Evolutionary conservation across 1,284 basidiomycete species (phyloP), one percentile per base, ranked within the genome.

Genomic region (Fomitopsis schrenkii): DNA sequence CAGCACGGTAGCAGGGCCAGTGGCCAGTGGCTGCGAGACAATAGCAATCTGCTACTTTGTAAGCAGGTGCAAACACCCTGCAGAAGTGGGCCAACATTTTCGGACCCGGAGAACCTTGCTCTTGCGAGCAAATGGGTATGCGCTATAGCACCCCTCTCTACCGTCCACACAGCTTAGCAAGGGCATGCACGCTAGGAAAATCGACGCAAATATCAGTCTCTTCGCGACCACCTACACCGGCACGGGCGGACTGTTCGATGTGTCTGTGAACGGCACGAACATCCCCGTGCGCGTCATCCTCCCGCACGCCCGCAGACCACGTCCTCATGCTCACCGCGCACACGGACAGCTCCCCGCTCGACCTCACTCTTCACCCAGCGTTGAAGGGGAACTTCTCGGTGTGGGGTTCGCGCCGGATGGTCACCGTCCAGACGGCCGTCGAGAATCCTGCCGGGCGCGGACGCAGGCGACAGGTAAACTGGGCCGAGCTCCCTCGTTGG

Each of bases 301-400:
- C 60, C 53, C 63, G 52, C 59, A 67, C 75, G 1, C 80, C 83
- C 2, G 64, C 77, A 30, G 72, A 77, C 60, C 79, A 77, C 30
- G 61, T 67, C 14, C 70, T 82, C 44, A 22, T 64, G 55, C 63
- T 79, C 61, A 60, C 65, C 2, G 77, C 72, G 12, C 63, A 64
- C n/a, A 76, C 80, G 28, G 63, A 71, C 6, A 65, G 76, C n/a
- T 72, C 70, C 9, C 68, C 63, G 0, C 70, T 75, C 2, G 53
- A 65, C 19, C 72, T 77, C 10, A 55, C 64, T 35, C 71, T 82
- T 3, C 72, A 78, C 57, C 58, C 66, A 36, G 74, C 80, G 1
- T 82, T 74, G 61, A 79, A 84, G 62, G 83, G 80, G 14, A 61
- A 59, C 2, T 81, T 81, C 67, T 62, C 62, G 12, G 63, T 76